phyloP scores from a whole-genome alignment of 1,139 yeast species.

The Pneumocystis murina region DNA sequence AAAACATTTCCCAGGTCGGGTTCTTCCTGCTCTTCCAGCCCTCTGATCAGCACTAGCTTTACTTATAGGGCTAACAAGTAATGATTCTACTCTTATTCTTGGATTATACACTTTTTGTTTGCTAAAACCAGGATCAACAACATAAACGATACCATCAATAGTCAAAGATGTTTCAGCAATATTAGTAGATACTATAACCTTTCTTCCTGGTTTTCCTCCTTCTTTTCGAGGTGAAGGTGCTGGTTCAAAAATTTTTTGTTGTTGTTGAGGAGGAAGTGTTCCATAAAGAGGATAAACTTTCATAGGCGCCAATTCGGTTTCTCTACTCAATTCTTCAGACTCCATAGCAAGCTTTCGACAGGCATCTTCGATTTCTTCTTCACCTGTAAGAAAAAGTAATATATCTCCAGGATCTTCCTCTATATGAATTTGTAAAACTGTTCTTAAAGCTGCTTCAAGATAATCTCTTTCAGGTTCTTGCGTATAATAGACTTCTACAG shows the following conservation, averaged over 20 bases:
- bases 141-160: slow-evolving; percentile 93
- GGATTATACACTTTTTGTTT: slow-evolving; percentile 96
- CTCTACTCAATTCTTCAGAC: slow-evolving; percentile 75
- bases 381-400: slow-evolving; percentile 81
- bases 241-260: slow-evolving; percentile 80
- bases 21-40: slow-evolving; percentile 99
- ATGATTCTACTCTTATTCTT: slow-evolving; percentile 84
- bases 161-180: slow-evolving; percentile 97
- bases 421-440: slow-evolving; percentile 91
- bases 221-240: slow-evolving; percentile 56
- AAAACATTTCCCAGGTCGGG: slow-evolving; percentile 96
- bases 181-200: slow-evolving; percentile 84
- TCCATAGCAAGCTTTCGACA: slow-evolving; percentile 77
- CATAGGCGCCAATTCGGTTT: slow-evolving; percentile 78
- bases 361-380: slow-evolving; percentile 96
- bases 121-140: slow-evolving; percentile 93
- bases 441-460: slow-evolving; percentile 83
- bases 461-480: slow-evolving; percentile 94
- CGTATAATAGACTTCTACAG: slow-evolving; percentile 91
- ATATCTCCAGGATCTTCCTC: slow-evolving; percentile 92
- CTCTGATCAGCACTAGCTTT: slow-evolving; percentile 96
- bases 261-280: slow-evolving; percentile 89
- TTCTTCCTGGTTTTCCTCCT: slow-evolving; percentile 79
- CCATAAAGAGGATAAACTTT: slow-evolving; percentile 88
- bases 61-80: slow-evolving; percentile 88